A percentile compares a stretch with the other conserved stretches of the same genome.
Evolutionary conservation across 2,329 filamentous ascomycete species (phyloP).

Genomic region (Alternaria hordeiaustralica): DNA sequence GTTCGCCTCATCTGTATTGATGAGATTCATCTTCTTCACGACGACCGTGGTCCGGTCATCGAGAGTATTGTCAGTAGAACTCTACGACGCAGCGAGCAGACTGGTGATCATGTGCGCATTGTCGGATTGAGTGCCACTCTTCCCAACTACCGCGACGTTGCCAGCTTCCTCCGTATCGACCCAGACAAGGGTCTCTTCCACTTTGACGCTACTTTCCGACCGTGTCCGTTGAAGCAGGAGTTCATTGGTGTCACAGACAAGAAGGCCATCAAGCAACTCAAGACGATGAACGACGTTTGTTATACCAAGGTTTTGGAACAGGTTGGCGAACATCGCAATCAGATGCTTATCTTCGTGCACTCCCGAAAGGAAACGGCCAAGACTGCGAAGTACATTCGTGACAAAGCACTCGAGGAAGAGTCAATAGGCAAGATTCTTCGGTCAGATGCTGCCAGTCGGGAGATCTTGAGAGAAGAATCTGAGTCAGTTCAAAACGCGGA

Average conservation of each 20-base stretch:
- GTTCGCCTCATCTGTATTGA: conserved; percentile 96
- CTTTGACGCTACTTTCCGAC: conserved; percentile 92
- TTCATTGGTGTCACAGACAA: conserved; percentile 97
- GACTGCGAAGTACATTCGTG: conserved; percentile 92
- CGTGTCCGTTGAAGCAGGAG: conserved; percentile 93
- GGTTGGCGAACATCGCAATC: conserved; percentile 88
- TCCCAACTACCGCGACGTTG: conserved; percentile 95
- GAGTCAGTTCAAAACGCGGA: conserved; percentile 83
- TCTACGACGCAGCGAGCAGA: conserved; percentile 91
- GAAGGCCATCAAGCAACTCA: conserved; percentile 97
- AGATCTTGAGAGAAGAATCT: conserved; percentile 85
- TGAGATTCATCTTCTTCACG: conserved; percentile 96
- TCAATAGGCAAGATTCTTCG: conserved; percentile 95
- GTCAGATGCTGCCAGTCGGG: conserved; percentile 88
- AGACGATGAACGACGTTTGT: conserved; percentile 99
- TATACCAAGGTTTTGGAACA: conserved; percentile 98
- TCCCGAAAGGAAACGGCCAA: conserved; percentile 98
- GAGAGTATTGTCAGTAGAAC: conserved; percentile 97
- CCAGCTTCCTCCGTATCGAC: conserved; percentile 91
- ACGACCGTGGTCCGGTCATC: conserved; percentile 93
- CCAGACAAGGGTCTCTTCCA: conserved; percentile 87
- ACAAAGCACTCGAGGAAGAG: conserved; percentile 96
- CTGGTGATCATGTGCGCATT: conserved; percentile 88
- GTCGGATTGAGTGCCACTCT: conserved; percentile 93
- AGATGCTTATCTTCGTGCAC: conserved; percentile 99